Base-by-base conservation (phyloP, 2,329 filamentous ascomycete species). In the Claviceps humidiphila region DNA sequence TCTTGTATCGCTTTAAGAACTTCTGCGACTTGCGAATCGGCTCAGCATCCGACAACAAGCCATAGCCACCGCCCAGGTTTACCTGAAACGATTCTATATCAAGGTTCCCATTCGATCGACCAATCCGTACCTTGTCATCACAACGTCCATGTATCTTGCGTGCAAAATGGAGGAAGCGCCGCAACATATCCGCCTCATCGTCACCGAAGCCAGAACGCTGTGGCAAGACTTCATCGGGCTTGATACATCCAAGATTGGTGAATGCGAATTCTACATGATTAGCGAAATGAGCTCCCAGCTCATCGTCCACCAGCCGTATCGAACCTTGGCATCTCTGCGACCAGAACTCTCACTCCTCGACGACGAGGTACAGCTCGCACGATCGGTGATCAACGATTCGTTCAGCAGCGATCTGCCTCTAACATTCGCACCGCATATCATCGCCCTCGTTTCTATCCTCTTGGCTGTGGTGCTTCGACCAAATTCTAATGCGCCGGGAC, bases 111-210 rank as follows among this genome's bases (percentile, higher is more conserved):
- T 97, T 58, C 85, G 91, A 53, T 82, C 85, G 57, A 95, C 90
- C 47, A 98, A 97, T 61, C 89, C 91, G 4, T 95, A 95, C 64
- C 81, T 97, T 39, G 82, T 97, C 54, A 78, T 95, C 58, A 85
- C 89, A n/a, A 97, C 93, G 1, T 87, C 91, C 5, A 78, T 97
- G 55, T 98, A 98, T 66, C 75, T 98, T 39, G 90, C 93, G 20
- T 95, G 89, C 72, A 98, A 98, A 71, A 95, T 95, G 81, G 93
- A 98, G 67, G 93, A 98, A 68, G 90, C 84, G 49, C 93, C 93
- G 2, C 91, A 97, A 66, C 93, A 98, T 66, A 97, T 98, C 61
- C 81, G 93, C 34, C 79, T 95, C 57, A 84, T 98, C 54, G 84
- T 93, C 11, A 84, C 82, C 47, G 93, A 98, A 67, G 89, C 90